A percentile compares a stretch with the other conserved stretches of the same genome.
Evolutionary conservation across 768 basidiomycete species (phyloP).

Genomic region (Astraeus odoratus): DNA sequence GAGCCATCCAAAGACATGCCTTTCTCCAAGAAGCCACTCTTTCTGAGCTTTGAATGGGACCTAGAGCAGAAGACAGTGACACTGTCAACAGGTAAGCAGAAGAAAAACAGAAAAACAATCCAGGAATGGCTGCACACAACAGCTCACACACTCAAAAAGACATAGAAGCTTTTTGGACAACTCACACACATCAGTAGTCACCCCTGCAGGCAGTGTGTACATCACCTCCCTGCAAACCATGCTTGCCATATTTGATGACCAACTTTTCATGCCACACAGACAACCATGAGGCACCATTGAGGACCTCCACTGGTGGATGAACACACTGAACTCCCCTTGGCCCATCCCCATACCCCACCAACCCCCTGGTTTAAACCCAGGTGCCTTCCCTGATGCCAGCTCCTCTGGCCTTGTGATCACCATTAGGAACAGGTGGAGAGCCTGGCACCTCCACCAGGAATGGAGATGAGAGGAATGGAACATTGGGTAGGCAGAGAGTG

Average conservation of each 20-base stretch:
- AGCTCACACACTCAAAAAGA: no score
- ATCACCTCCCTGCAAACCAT: no score
- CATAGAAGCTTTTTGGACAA: constrained; percentile 26
- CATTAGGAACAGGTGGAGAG: constrained; percentile 25
- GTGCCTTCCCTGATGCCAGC: constrained; percentile 38
- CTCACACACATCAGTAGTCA: constrained; percentile 33
- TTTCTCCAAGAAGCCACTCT: constrained; percentile 16
- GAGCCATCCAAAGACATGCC: constrained; percentile 1
- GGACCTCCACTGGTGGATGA: constrained; percentile 11
- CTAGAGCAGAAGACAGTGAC: constrained; percentile 3
- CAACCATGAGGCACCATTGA: constrained; percentile 6
- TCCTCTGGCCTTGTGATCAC: constrained; percentile 30
- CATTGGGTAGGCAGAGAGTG: constrained; percentile 42
- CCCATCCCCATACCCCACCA: constrained; percentile 22
- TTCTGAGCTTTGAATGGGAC: constrained; percentile 29
- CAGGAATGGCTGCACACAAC: no score
- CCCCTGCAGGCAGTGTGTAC: no score
- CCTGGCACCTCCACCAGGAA: constrained; percentile 24
- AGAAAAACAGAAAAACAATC: constrained; percentile 7
- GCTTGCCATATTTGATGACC: constrained; percentile 19
- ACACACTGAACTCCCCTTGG: background rate
- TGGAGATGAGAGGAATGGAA: constrained; percentile 27
- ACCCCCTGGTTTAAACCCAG: constrained; percentile 15
- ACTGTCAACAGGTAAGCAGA: background rate
- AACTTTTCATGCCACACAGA: constrained; percentile 24